Conservation (phyloP, 345 rosid genomes). For the Rhodamnia argentea region DNA sequence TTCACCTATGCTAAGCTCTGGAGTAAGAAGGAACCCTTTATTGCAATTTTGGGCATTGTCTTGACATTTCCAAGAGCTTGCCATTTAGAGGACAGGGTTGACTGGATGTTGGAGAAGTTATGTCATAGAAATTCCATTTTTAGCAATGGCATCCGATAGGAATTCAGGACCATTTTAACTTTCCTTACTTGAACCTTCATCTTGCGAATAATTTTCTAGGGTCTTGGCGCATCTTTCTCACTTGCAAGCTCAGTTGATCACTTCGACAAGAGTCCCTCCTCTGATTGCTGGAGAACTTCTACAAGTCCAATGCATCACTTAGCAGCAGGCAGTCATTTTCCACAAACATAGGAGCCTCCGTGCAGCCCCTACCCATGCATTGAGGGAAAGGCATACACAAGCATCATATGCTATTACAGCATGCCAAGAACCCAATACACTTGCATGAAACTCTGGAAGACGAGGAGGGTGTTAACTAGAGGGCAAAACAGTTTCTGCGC, state of each 20-base stretch:
- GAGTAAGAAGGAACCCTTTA: no score
- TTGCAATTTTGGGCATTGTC: no score
- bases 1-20: neutral
- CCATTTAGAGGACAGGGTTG: no score
- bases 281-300: constrained; percentile 75
- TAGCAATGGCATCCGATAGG: constrained; percentile 50
- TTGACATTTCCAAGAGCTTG: no score
- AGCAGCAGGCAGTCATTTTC: constrained; percentile 85
- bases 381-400: constrained; percentile 91
- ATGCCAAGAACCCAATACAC: constrained; percentile 96
- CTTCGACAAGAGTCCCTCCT: constrained; percentile 71
- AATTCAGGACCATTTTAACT: constrained; percentile 61
- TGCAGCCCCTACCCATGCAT: constrained; percentile 97
- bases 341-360: constrained; percentile 93
- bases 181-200: constrained; percentile 96
- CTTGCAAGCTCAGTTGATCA: constrained; percentile 48
- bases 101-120: no score
- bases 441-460: constrained; percentile 85
- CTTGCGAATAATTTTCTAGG: constrained; percentile 76
- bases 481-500: constrained; percentile 40
- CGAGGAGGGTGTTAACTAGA: constrained; percentile 56
- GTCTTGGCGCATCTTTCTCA: constrained; percentile 60
- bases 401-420: constrained; percentile 94
- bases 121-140: no score
- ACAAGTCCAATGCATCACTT: constrained; percentile 76